phyloP scores from a whole-genome alignment of 2,329 filamentous ascomycete genomes.

The Cercospora berteroae region DNA sequence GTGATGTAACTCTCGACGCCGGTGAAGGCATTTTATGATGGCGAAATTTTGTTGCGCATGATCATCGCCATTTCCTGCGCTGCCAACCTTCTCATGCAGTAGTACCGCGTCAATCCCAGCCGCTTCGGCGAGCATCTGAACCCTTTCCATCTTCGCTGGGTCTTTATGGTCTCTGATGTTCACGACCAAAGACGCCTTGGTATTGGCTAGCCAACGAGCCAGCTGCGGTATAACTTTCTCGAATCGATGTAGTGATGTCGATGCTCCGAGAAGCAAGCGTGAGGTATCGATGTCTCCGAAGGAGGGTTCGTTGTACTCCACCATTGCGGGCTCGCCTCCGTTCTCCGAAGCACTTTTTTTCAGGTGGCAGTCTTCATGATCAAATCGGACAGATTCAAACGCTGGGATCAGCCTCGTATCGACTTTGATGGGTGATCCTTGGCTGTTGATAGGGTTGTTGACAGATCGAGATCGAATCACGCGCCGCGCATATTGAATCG shows the following conservation, averaged over 20 bases:
- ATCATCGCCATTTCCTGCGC: neutral
- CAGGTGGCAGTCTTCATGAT: neutral
- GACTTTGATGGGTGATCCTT: neutral
- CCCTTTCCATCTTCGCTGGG: neutral
- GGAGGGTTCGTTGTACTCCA: neutral
- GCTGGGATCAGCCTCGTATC: neutral
- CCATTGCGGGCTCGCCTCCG: neutral
- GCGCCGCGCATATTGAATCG: neutral
- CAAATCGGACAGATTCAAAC: neutral
- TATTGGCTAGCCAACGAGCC: constrained; percentile 6
- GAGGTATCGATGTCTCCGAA: neutral
- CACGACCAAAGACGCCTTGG: neutral
- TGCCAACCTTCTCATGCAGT: neutral
- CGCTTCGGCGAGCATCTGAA: neutral
- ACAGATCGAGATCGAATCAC: neutral
- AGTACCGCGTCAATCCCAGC: neutral
- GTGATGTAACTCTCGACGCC: neutral
- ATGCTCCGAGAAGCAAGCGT: neutral
- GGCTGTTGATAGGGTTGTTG: neutral
- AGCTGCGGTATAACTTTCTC: neutral
- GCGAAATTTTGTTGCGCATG: constrained; percentile 8
- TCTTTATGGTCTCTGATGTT: neutral
- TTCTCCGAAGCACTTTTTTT: neutral
- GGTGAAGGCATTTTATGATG: neutral
- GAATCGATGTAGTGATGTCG: neutral